Evolutionary conservation across 345 rosid genomes (phyloP).

Genomic region (Arabis alpina): DNA sequence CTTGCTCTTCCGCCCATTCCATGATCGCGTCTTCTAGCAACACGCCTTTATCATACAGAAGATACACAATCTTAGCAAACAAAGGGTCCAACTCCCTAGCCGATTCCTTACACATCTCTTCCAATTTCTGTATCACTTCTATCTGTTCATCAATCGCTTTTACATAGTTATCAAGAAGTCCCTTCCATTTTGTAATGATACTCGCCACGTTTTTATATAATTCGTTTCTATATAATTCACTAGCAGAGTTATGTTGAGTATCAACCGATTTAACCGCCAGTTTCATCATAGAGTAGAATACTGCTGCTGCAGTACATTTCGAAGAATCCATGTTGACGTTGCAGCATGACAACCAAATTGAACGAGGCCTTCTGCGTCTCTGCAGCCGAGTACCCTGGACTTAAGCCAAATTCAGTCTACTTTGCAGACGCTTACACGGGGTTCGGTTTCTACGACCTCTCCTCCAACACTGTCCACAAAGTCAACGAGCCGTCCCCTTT

Average conservation of each 20-base stretch:
- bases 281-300: constrained; percentile 88
- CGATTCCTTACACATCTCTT: constrained; percentile 89
- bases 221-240: constrained; percentile 60
- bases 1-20: constrained; percentile 87
- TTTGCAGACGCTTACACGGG: not conserved
- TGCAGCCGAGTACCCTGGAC: constrained; percentile 18
- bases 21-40: constrained; percentile 84
- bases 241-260: constrained; percentile 50
- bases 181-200: constrained; percentile 60
- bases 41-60: constrained; percentile 71
- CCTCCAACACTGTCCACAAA: no score
- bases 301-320: constrained; percentile 90
- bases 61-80: constrained; percentile 67
- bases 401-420: not conserved
- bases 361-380: constrained; percentile 1
- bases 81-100: constrained; percentile 62
- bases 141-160: constrained; percentile 84
- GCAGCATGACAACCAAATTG: constrained; percentile 65
- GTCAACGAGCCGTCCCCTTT: no score
- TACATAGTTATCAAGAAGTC: constrained; percentile 61
- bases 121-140: constrained; percentile 87
- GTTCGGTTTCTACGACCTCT: not conserved
- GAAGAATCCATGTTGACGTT: constrained; percentile 62
- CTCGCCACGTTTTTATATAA: constrained; percentile 50
- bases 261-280: constrained; percentile 50